Evolutionary conservation across 768 basidiomycete genomes (phyloP).

Genomic region (Sistotremastrum niveocremeum): DNA sequence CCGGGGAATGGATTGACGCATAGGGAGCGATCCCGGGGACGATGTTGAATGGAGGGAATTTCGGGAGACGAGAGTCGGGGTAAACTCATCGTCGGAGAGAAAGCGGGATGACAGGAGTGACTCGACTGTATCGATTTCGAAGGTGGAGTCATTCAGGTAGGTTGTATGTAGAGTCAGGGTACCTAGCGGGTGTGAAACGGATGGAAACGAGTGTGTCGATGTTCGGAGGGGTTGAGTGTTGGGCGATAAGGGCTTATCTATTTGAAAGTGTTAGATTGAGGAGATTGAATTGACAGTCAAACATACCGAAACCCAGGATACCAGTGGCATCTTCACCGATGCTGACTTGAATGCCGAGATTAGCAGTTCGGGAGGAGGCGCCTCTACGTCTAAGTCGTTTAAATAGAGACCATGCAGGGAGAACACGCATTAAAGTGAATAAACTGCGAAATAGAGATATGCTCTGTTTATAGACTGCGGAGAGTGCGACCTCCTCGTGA

Average conservation of each 20-base stretch:
- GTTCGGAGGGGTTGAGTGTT: constrained; percentile 30
- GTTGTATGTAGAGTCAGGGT: constrained; percentile 45
- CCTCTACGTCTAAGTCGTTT: constrained; percentile 39
- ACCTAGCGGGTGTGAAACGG: constrained; percentile 58
- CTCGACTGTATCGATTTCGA: constrained; percentile 66
- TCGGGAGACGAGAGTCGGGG: constrained; percentile 58
- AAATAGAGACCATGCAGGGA: constrained; percentile 66
- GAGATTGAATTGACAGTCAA: constrained; percentile 8
- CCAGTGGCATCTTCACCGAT: constrained; percentile 21
- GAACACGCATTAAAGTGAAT: constrained; percentile 55
- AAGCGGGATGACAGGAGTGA: constrained; percentile 63
- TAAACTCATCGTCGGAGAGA: constrained; percentile 56
- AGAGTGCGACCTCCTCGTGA: constrained; percentile 41
- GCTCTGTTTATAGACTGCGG: constrained; percentile 75
- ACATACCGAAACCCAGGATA: constrained; percentile 24
- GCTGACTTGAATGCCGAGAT: constrained; percentile 35
- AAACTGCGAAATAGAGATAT: constrained; percentile 72
- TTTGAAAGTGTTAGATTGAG: constrained; percentile 1
- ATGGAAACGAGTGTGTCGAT: constrained; percentile 45
- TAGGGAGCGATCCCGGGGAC: constrained; percentile 26
- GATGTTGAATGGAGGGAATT: constrained; percentile 43
- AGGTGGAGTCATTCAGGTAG: constrained; percentile 55
- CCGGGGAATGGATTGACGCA: constrained; percentile 30
- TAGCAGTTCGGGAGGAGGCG: constrained; percentile 27
- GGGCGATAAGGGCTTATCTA: constrained; percentile 28